A percentile compares a stretch with the other conserved stretches of the same genome.
phyloP scores from a whole-genome alignment of 2,329 filamentous ascomycete genomes.

The Neocucurbitaria cava region DNA sequence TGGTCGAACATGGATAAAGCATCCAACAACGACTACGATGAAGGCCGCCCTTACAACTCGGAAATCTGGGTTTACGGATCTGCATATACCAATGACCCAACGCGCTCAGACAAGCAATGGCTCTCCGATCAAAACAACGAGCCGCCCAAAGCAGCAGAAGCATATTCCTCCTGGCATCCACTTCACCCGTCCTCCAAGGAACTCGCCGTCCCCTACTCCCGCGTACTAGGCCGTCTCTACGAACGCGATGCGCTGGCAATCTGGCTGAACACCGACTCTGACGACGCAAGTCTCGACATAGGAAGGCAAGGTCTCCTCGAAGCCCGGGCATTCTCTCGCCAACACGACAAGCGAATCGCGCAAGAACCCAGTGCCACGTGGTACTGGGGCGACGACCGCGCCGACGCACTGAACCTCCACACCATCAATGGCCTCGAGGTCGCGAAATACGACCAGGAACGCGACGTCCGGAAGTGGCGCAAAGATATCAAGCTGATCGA shows the following conservation, averaged over 20 bases:
- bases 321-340: conserved; percentile 56
- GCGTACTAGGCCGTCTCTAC: conserved; percentile 62
- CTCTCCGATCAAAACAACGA: conserved; percentile 14
- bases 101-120: conserved; percentile 39
- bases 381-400: conserved; percentile 65
- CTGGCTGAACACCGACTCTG: conserved; percentile 48
- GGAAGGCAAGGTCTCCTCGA: conserved; percentile 57
- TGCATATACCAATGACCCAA: conserved; percentile 53
- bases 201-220: conserved; percentile 58
- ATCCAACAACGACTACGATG: conserved; percentile 55
- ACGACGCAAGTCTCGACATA: conserved; percentile 40
- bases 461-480: conserved; percentile 56
- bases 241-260: conserved; percentile 58
- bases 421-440: conserved; percentile 63
- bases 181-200: conserved; percentile 51
- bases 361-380: conserved; percentile 51
- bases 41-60: conserved; percentile 55
- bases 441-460: conserved; percentile 53
- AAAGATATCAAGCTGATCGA: conserved; percentile 55
- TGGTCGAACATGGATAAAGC: conserved; percentile 57
- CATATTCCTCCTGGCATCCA: conserved; percentile 62
- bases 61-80: conserved; percentile 58
- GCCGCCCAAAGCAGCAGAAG: conserved; percentile 32
- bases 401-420: conserved; percentile 63
- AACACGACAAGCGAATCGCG: conserved; percentile 58